Conservation (phyloP, 2,329 filamentous ascomycete genomes). For the Aotearoamyces nothofagi region DNA sequence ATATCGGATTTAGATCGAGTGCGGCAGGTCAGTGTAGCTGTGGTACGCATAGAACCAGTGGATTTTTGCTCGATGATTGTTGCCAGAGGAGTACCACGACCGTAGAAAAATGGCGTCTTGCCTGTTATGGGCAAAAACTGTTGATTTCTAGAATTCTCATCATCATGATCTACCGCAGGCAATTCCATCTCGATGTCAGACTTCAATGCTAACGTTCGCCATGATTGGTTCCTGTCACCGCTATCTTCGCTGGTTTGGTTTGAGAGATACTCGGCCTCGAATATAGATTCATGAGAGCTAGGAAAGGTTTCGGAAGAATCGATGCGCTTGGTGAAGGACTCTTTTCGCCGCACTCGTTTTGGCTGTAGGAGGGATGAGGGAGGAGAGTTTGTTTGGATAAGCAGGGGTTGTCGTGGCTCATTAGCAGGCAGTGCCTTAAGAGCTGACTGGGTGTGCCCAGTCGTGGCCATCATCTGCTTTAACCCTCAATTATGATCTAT, state of each 20-base stretch:
- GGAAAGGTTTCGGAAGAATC: constrained; percentile 23
- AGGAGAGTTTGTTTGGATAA: constrained; percentile 7
- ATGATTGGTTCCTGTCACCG: constrained; percentile 7
- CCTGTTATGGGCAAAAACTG: constrained; percentile 6
- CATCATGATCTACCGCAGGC: too few relatives aligned
- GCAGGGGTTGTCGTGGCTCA: constrained; percentile 8
- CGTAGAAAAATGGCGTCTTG: constrained; percentile 23
- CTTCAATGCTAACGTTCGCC: too few relatives aligned
- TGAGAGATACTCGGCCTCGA: constrained; percentile 22
- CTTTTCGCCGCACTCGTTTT: constrained; percentile 18
- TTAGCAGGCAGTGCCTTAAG: too few relatives aligned
- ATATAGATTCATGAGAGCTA: constrained; percentile 22
- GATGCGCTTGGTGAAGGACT: constrained; percentile 12
- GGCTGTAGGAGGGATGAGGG: constrained; percentile 4
- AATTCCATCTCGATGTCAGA: too few relatives aligned
- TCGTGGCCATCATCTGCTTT: too few relatives aligned
- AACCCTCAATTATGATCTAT: too few relatives aligned
- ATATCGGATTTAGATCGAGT: too few relatives aligned
- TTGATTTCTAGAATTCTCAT: constrained; percentile 3
- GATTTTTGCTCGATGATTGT: constrained; percentile 25
- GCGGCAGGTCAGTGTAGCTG: too few relatives aligned
- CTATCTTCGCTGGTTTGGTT: constrained; percentile 17
- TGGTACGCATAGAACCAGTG: neutral
- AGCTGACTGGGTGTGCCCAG: too few relatives aligned
- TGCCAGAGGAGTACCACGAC: constrained; percentile 23